These are phyloP conservation scores for Rhododendron vialii DNA, from an alignment of 148 eudicot species.

Conservation along the genomic window DNA sequence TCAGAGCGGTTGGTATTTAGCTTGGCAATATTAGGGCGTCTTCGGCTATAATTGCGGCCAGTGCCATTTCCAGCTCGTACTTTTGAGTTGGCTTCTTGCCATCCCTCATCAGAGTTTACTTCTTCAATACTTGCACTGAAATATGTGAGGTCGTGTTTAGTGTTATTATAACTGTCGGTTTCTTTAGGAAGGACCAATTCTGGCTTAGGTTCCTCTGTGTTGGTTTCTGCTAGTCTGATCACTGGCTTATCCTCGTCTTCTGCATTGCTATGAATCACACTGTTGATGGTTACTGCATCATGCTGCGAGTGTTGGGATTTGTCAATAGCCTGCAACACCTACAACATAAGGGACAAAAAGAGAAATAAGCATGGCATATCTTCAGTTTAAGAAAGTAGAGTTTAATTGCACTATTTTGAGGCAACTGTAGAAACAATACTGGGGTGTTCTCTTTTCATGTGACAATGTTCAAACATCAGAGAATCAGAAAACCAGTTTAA, in stretches of 20 bases:
- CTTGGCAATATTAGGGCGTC: constrained; percentile 63
- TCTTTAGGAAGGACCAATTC: constrained; percentile 29
- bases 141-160: constrained; percentile 25
- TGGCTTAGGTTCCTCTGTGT: constrained; percentile 20
- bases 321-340: constrained; percentile 63
- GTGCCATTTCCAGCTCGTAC: constrained; percentile 46
- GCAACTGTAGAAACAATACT: not conserved
- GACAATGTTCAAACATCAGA: not conserved
- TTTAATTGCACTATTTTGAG: not conserved
- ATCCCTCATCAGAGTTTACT: constrained; percentile 74
- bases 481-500: not conserved
- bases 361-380: constrained; percentile 5
- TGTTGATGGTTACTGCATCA: constrained; percentile 22
- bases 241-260: constrained; percentile 12
- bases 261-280: constrained; percentile 19
- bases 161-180: constrained; percentile 19
- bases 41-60: constrained; percentile 43
- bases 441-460: not conserved
- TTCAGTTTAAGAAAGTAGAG: not conserved
- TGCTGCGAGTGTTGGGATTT: constrained; percentile 35
- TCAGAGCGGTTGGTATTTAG: constrained; percentile 47
- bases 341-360: constrained; percentile 14
- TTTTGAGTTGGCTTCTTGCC: constrained; percentile 94
- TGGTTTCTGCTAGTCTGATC: constrained; percentile 20
- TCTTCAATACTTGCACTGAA: constrained; percentile 38